These are phyloP conservation scores for grape (Vitis vinifera) DNA, from an alignment of 164 flowering plant species.

Conservation along the genomic window ASM3070453v1 NC_081805.1:5949501-5950000, in stretches of 20 bases:
- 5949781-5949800: slow-evolving; percentile 49
- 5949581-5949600: slow-evolving; percentile 87
- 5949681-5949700: slow-evolving; percentile 61
- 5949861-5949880: slow-evolving; percentile 17
- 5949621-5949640: slow-evolving; percentile 50
- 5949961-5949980: slow-evolving; percentile 4
- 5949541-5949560: slow-evolving; percentile 86
- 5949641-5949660: slow-evolving; percentile 36
- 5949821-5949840: slow-evolving; percentile 38
- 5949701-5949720: slow-evolving; percentile 87
- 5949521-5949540: slow-evolving; percentile 86
- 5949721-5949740: slow-evolving; percentile 87
- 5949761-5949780: slow-evolving; percentile 72
- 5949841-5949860: slow-evolving; percentile 46
- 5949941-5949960: slow-evolving; percentile 32
- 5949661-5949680: slow-evolving; percentile 50
- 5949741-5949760: slow-evolving; percentile 73
- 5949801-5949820: slow-evolving; percentile 80
- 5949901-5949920: slow-evolving; percentile 86
- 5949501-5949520: slow-evolving; percentile 62
- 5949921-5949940: slow-evolving; percentile 56
- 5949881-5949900: slow-evolving; percentile 44
- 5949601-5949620: slow-evolving; percentile 89
- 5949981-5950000: background rate
- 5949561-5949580: slow-evolving; percentile 89